These are phyloP conservation scores for Lanmaoa pseudosensibilis DNA, from an alignment of 768 basidiomycete species.

Conservation along the genomic window DNA sequence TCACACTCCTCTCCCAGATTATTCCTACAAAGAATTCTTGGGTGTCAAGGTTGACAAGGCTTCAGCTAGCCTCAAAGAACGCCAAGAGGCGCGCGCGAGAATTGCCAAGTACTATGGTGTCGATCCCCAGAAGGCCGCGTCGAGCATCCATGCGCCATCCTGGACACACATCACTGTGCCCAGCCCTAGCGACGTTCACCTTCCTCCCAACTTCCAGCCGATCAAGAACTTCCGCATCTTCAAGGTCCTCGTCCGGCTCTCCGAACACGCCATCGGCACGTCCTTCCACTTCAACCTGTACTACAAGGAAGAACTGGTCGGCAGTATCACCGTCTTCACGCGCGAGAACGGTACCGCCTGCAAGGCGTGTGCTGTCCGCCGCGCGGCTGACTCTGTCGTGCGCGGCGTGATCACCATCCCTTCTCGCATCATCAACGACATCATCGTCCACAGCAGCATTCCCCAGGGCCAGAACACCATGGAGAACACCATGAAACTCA, in stretches of 20 bases:
- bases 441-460: conserved; percentile 15
- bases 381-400: conserved; percentile 16
- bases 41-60: conserved; percentile 29
- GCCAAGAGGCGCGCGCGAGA: conserved; percentile 20
- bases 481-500: conserved; percentile 11
- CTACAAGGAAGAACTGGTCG: conserved; percentile 19
- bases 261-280: conserved; percentile 24
- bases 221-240: conserved; percentile 28
- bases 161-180: conserved; percentile 24
- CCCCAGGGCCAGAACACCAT: conserved; percentile 8
- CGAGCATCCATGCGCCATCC: neutral
- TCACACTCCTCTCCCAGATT: conserved; percentile 19
- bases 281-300: conserved; percentile 27
- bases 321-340: conserved; percentile 26
- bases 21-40: conserved; percentile 28
- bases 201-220: conserved; percentile 17
- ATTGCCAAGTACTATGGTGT: conserved; percentile 27
- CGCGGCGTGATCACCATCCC: conserved; percentile 29
- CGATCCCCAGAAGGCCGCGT: conserved; percentile 18
- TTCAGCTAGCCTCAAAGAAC: conserved; percentile 9
- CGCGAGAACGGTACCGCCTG: conserved; percentile 26
- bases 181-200: neutral
- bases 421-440: conserved; percentile 19
- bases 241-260: conserved; percentile 24
- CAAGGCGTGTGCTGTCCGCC: conserved; percentile 24